phyloP scores from a whole-genome alignment of 2,329 filamentous ascomycete genomes.

The Volutella citrinella region DNA sequence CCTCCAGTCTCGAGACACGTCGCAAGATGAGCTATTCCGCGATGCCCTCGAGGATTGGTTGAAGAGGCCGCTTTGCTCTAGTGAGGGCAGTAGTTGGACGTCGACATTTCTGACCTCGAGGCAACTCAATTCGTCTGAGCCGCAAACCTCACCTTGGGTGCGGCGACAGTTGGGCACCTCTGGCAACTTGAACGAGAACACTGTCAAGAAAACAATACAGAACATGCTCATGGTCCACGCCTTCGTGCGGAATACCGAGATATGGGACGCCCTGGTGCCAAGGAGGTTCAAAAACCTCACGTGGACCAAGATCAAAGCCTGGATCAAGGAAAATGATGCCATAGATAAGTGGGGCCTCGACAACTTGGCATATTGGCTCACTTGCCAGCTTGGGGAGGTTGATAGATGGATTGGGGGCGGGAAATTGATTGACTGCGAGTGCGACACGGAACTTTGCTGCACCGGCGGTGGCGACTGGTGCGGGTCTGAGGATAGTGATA shows the following conservation, averaged over 20 bases:
- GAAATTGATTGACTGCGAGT: slow-evolving; percentile 3
- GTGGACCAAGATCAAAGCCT: slow-evolving; percentile 6
- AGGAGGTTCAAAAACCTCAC: slow-evolving; percentile 5
- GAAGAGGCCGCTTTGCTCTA: slow-evolving; percentile 4
- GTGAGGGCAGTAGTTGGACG: slow-evolving; percentile 6
- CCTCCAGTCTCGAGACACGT: slow-evolving; percentile 6
- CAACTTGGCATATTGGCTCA: slow-evolving; percentile 7
- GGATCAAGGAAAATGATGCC: slow-evolving; percentile 3
- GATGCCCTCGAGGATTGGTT: slow-evolving; percentile 7
- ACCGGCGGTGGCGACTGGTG: slow-evolving; percentile 8
- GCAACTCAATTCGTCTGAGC: slow-evolving; percentile 2
- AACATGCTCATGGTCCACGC: slow-evolving; percentile 2
- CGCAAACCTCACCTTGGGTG: too few species aligned
- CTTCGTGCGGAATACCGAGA: slow-evolving; percentile 2
- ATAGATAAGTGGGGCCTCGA: slow-evolving; percentile 6
- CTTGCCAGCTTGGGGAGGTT: too few species aligned
- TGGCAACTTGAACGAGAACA: neutral
- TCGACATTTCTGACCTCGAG: slow-evolving; percentile 4
- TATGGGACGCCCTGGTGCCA: slow-evolving; percentile 6
- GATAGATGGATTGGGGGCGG: too few species aligned
- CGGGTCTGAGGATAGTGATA: slow-evolving; percentile 6
- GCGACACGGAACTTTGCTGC: slow-evolving; percentile 6
- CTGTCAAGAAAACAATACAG: slow-evolving; percentile 2
- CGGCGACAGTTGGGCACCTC: neutral
- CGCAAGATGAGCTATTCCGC: slow-evolving; percentile 4